Evolutionary conservation across 176 grass and related monocot species (phyloP).

Genomic region (Carex pumila): DNA sequence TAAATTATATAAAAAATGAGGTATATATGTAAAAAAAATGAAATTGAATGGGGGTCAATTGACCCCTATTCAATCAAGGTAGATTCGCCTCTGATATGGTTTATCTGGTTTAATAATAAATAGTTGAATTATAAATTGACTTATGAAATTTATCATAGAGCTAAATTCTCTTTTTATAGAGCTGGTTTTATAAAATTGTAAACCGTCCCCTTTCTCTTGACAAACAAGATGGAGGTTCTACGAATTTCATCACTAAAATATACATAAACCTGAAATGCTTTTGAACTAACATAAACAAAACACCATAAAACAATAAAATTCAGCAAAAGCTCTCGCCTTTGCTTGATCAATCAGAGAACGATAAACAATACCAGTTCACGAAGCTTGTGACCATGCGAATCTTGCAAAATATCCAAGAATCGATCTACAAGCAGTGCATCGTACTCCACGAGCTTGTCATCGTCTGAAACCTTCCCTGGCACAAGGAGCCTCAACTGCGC

Average conservation of each 20-base stretch:
- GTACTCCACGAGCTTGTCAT: conserved; percentile 71
- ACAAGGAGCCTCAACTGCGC: conserved; percentile 46
- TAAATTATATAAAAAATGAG: no score
- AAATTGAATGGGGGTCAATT: no score
- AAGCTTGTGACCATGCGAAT: conserved; percentile 38
- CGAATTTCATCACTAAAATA: neutral
- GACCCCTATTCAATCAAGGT: no score
- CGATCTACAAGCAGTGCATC: conserved; percentile 54
- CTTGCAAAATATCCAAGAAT: conserved; percentile 74
- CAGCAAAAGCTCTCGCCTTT: neutral
- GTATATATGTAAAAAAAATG: no score
- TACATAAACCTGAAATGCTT: neutral
- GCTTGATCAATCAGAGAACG: neutral
- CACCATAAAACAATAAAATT: neutral
- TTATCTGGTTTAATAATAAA: neutral
- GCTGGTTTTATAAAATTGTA: neutral
- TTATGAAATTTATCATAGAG: neutral
- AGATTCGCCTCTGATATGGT: no score
- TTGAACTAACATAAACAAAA: neutral
- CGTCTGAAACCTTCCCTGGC: conserved; percentile 51
- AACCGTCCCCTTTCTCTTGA: neutral
- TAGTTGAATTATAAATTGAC: neutral
- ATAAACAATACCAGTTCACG: conserved; percentile 44
- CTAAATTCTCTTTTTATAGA: neutral
- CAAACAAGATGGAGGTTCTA: neutral